Conservation (phyloP, 306 rosid species). For the Quercus parvula region DNA sequence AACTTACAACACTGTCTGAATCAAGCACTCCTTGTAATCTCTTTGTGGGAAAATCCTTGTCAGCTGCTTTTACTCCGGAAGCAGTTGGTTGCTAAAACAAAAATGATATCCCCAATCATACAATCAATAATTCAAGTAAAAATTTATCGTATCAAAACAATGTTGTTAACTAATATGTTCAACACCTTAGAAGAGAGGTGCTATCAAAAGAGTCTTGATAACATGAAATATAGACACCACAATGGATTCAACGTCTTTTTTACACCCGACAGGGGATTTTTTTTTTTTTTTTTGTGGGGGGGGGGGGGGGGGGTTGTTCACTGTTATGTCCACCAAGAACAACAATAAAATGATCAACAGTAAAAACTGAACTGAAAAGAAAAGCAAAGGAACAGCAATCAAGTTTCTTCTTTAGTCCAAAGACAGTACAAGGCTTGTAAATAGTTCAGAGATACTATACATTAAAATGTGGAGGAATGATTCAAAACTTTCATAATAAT, state of each 20-base stretch:
- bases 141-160: neutral
- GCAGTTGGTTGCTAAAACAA: constrained; percentile 58
- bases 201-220: neutral
- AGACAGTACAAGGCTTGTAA: neutral
- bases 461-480: neutral
- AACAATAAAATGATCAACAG: neutral
- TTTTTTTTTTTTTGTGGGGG: no score
- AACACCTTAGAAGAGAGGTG: neutral
- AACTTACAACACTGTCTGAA: constrained; percentile 36
- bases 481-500: neutral
- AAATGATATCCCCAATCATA: neutral
- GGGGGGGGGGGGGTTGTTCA: neutral
- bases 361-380: neutral
- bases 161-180: neutral
- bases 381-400: neutral
- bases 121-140: neutral
- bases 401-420: neutral
- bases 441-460: neutral
- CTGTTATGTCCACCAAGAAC: neutral
- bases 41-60: constrained; percentile 30
- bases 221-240: neutral
- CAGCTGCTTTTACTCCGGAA: constrained; percentile 27
- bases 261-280: no score
- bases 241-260: neutral
- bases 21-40: constrained; percentile 28